phyloP scores from a whole-genome alignment of 2,329 filamentous ascomycete genomes.

The Phyllosticta capitalensis region DNA sequence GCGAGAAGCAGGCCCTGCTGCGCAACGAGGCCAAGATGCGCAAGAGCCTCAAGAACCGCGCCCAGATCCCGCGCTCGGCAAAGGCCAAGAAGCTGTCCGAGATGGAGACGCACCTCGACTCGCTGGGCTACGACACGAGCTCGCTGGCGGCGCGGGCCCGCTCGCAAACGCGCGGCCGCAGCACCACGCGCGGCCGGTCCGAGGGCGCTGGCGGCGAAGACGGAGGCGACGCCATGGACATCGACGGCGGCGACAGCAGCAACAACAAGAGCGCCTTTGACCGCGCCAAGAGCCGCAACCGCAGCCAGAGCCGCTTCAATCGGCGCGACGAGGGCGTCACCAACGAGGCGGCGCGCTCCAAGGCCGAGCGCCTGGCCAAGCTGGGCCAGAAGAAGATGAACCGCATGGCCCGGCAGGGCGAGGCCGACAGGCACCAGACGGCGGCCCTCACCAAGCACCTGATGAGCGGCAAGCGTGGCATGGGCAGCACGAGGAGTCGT shows the following conservation, averaged over 20 bases:
- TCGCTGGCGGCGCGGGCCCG: conserved; percentile 65
- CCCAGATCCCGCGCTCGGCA: conserved; percentile 76
- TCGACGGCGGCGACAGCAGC: conserved; percentile 46
- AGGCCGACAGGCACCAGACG: conserved; percentile 83
- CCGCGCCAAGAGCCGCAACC: conserved; percentile 62
- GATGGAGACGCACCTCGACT: conserved; percentile 77
- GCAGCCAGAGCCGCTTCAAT: conserved; percentile 53
- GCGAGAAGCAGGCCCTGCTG: conserved; percentile 87
- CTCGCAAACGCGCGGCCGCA: conserved; percentile 63
- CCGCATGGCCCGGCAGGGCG: conserved; percentile 91
- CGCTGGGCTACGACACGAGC: conserved; percentile 74
- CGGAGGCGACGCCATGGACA: conserved; percentile 67
- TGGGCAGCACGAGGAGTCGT: conserved; percentile 70
- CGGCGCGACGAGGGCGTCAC: conserved; percentile 69
- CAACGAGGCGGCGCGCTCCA: conserved; percentile 55
- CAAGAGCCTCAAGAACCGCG: conserved; percentile 95
- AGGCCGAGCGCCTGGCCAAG: conserved; percentile 81
- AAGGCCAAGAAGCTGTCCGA: conserved; percentile 75
- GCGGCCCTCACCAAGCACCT: conserved; percentile 82
- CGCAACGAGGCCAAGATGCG: conserved; percentile 91
- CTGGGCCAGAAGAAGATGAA: conserved; percentile 98
- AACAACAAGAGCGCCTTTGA: conserved; percentile 24
- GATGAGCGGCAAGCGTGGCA: conserved; percentile 83
- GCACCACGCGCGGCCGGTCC: conserved; percentile 51
- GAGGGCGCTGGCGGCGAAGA: conserved; percentile 40